phyloP scores from a whole-genome alignment of 2,329 filamentous ascomycete species.

The Nothomitra cinnamomea region DNA sequence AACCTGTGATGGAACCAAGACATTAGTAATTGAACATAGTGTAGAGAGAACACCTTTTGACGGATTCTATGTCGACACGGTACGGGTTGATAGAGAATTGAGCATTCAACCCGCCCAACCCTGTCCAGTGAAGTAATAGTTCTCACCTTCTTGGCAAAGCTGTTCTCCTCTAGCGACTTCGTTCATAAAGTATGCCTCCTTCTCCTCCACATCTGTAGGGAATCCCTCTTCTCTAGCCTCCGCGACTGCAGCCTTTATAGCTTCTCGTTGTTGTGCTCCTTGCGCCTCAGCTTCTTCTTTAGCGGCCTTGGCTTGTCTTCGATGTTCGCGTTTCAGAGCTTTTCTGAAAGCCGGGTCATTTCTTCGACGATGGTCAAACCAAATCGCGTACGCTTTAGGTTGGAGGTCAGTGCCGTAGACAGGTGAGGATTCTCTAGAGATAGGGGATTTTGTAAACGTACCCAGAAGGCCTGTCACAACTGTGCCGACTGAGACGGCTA shows the following conservation, averaged over 20 bases:
- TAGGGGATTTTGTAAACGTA: constrained; percentile 14
- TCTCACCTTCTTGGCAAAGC: constrained; percentile 65
- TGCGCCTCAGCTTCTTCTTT: constrained; percentile 31
- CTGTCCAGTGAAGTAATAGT: not conserved
- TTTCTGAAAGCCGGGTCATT: constrained; percentile 46
- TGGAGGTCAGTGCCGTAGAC: not conserved
- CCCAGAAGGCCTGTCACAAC: constrained; percentile 39
- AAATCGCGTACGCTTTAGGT: constrained; percentile 40
- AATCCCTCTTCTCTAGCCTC: constrained; percentile 82
- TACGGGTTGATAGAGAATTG: not conserved
- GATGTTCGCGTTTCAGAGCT: constrained; percentile 33
- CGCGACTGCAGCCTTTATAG: constrained; percentile 59
- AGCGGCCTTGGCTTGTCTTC: constrained; percentile 27
- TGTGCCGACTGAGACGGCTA: constrained; percentile 39
- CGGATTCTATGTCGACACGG: not conserved
- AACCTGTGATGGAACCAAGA: not conserved
- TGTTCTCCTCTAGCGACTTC: constrained; percentile 81
- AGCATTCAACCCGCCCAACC: not conserved
- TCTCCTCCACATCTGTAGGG: constrained; percentile 77
- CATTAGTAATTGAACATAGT: constrained; percentile 37
- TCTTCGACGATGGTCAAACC: constrained; percentile 49
- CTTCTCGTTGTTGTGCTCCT: constrained; percentile 34
- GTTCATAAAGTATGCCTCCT: constrained; percentile 91
- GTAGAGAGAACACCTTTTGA: not conserved
- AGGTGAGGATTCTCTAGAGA: too few species aligned